Conservation (phyloP, 345 rosid genomes). For the Boechera divaricarpa region DNA sequence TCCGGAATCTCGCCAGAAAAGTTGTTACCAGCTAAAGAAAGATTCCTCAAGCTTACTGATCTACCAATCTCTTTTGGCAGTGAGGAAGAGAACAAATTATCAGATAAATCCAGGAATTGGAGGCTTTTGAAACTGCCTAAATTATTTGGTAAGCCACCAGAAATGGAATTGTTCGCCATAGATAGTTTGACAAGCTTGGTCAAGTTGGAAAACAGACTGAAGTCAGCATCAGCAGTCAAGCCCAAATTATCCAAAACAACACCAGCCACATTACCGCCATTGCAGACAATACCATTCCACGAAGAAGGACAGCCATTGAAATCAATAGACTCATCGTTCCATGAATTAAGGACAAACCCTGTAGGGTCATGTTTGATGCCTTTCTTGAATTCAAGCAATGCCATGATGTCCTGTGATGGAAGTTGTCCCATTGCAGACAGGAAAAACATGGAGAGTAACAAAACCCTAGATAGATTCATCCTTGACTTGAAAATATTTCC, state of each 20-base stretch:
- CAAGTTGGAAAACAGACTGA: constrained; percentile 80
- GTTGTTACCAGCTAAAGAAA: constrained; percentile 87
- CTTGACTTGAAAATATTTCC: constrained; percentile 16
- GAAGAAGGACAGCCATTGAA: constrained; percentile 97
- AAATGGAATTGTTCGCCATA: constrained; percentile 84
- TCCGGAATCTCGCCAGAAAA: constrained; percentile 84
- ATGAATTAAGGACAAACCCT: constrained; percentile 88
- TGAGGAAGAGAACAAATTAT: constrained; percentile 70
- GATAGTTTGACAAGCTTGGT: constrained; percentile 91
- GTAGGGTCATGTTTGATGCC: constrained; percentile 95
- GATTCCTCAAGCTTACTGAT: constrained; percentile 67
- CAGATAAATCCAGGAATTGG: constrained; percentile 78
- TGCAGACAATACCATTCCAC: constrained; percentile 96
- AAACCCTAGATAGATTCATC: constrained; percentile 62
- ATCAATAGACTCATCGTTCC: constrained; percentile 96
- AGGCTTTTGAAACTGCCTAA: constrained; percentile 73
- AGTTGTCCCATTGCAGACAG: constrained; percentile 79
- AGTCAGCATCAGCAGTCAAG: constrained; percentile 78
- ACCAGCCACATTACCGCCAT: constrained; percentile 88
- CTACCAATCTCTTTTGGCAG: constrained; percentile 72
- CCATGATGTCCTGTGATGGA: constrained; percentile 95
- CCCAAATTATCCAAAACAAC: constrained; percentile 81
- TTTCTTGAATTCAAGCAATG: constrained; percentile 94
- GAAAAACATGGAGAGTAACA: constrained; percentile 53
- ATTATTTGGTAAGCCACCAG: constrained; percentile 69